Evolutionary conservation across 2,329 filamentous ascomycete species (phyloP).

Genomic region (Hortaea sp.): DNA sequence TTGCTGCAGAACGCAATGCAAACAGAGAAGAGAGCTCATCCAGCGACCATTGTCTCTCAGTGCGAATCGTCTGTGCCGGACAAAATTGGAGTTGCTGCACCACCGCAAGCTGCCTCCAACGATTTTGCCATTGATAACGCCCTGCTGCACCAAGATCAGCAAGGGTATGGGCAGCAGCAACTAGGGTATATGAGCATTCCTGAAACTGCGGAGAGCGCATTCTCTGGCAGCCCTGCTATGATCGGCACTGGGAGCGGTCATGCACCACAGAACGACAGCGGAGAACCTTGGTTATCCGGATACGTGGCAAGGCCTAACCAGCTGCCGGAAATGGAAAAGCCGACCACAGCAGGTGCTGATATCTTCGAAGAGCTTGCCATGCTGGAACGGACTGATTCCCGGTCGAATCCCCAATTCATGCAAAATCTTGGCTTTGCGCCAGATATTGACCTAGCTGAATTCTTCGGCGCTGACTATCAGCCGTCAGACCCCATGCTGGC

Average conservation of each 20-base stretch:
- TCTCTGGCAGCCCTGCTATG: neutral
- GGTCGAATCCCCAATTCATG: slow-evolving; percentile 55
- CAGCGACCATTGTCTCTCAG: neutral
- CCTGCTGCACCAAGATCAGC: neutral
- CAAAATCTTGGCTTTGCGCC: slow-evolving; percentile 56
- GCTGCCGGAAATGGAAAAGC: neutral
- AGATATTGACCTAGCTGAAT: slow-evolving; percentile 48
- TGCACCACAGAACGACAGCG: neutral
- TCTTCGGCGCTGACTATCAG: slow-evolving; percentile 34
- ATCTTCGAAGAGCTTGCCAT: slow-evolving; percentile 50
- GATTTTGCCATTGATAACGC: neutral
- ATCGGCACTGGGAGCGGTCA: neutral
- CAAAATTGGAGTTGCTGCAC: neutral
- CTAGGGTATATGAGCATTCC: slow-evolving; percentile 15
- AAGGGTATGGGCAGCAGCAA: slow-evolving; percentile 3
- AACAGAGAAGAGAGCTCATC: neutral
- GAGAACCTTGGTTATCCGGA: neutral
- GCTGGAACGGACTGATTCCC: slow-evolving; percentile 44
- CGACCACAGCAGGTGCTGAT: neutral
- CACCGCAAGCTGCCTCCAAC: too few species aligned
- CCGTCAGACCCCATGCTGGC: slow-evolving; percentile 31
- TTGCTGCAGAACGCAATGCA: neutral
- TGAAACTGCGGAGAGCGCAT: neutral
- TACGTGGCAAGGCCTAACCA: neutral
- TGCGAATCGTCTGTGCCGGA: neutral